phyloP scores from a whole-genome alignment of 257 asterid genomes.

The Scutellaria galericulata region DNA sequence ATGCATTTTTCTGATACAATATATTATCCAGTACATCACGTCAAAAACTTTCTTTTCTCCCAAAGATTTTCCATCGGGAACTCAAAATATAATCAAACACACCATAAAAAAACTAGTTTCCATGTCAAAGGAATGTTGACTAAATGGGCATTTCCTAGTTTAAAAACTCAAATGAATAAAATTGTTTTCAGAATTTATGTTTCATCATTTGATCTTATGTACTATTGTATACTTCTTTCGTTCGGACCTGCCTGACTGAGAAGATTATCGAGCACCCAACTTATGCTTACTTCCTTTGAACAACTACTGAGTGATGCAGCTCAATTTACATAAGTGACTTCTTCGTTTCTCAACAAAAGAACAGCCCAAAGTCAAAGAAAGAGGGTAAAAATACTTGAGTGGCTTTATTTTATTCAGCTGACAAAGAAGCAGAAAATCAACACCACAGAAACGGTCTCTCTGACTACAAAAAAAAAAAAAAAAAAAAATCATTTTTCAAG shows the following conservation, averaged over 20 bases:
- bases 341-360: not conserved
- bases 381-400: not conserved
- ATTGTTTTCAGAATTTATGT: not conserved
- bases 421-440: too few relatives aligned
- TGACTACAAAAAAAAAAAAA: too few relatives aligned
- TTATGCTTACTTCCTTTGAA: not conserved
- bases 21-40: not conserved
- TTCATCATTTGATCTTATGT: not conserved
- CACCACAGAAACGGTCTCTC: too few relatives aligned
- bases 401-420: too few relatives aligned
- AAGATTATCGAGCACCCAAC: not conserved
- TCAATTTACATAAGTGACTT: not conserved
- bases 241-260: not conserved
- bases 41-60: not conserved
- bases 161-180: not conserved
- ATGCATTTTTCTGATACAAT: not conserved
- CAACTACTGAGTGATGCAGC: not conserved
- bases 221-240: not conserved
- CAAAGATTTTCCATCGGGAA: too few relatives aligned
- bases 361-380: not conserved
- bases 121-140: not conserved
- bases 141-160: not conserved
- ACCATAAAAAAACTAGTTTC: not conserved
- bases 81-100: not conserved
- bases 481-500: too few relatives aligned